These are phyloP conservation scores for Fusarium globosum DNA, from an alignment of 2,329 filamentous ascomycete species.

Conservation along the genomic window DNA sequence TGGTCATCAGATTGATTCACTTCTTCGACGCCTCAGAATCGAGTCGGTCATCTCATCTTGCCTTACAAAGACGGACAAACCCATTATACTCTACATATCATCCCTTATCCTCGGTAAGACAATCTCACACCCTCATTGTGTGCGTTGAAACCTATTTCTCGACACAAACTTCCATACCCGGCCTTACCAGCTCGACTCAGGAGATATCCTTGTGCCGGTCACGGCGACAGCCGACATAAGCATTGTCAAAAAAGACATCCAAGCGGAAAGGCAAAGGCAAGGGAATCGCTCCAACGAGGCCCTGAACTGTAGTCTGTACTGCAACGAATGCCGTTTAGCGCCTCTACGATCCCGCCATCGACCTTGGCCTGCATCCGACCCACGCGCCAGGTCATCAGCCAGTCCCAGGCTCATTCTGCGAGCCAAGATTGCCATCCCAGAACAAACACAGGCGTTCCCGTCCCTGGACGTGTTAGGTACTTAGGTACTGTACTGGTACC, in stretches of 20 bases:
- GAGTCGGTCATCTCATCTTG: constrained; percentile 1
- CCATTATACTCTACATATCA: constrained; percentile 13
- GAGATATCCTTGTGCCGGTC: constrained; percentile 20
- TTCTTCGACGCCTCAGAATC: constrained; percentile 13
- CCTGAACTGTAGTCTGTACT: constrained; percentile 28
- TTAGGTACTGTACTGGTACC: not conserved
- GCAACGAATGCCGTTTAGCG: constrained; percentile 46
- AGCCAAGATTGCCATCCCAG: constrained; percentile 40
- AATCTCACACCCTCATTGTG: constrained; percentile 17
- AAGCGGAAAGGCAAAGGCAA: constrained; percentile 9
- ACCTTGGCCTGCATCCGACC: constrained; percentile 38
- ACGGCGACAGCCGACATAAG: constrained; percentile 27
- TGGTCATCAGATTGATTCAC: constrained; percentile 22
- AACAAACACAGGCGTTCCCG: constrained; percentile 35
- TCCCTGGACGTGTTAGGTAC: constrained; percentile 25
- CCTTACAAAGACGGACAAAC: constrained; percentile 23
- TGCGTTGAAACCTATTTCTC: not conserved
- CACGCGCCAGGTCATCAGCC: constrained; percentile 38
- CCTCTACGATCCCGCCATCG: constrained; percentile 45
- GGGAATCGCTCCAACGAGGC: constrained; percentile 21
- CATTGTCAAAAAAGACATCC: not conserved
- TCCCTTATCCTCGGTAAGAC: constrained; percentile 25
- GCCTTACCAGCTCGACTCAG: constrained; percentile 15
- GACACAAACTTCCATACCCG: constrained; percentile 4
- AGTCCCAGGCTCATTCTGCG: constrained; percentile 24